Evolutionary conservation across 352 stramenopile genomes (phyloP).

Genomic region (Pythium rhizo-oryzae): DNA sequence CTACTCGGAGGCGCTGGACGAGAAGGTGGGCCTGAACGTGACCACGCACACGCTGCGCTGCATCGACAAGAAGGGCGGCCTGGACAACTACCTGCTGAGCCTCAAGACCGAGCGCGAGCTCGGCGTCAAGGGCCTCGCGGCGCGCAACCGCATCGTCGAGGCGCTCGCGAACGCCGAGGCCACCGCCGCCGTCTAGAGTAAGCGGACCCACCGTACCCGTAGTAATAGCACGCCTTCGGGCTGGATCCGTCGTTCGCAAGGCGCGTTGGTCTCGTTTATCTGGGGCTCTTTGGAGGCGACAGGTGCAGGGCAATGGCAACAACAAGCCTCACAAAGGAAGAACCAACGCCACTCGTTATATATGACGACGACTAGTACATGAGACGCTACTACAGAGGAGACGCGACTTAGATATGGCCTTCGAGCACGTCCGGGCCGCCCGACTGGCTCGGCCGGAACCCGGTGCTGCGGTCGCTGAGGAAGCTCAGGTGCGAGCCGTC

Average conservation of each 20-base stretch:
- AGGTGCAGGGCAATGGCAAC: too few relatives aligned
- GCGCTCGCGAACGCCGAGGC: conserved; percentile 38
- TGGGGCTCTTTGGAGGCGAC: too few relatives aligned
- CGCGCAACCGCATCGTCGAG: conserved; percentile 59
- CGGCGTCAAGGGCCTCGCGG: conserved; percentile 64
- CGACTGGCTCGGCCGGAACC: conserved; percentile 9
- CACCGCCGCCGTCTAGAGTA: conserved; percentile 24
- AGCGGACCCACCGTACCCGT: too few relatives aligned
- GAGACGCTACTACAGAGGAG: background rate
- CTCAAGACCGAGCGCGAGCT: conserved; percentile 85
- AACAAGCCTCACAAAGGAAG: too few relatives aligned
- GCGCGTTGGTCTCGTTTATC: too few relatives aligned
- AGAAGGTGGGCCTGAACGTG: conserved; percentile 93
- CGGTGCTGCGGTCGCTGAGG: conserved; percentile 4
- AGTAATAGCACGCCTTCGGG: too few relatives aligned
- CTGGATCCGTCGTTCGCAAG: too few relatives aligned
- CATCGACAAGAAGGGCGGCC: conserved; percentile 93
- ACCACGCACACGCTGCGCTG: conserved; percentile 92
- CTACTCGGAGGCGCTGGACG: conserved; percentile 91
- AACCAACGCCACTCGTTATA: background rate
- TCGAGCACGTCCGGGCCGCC: conserved; percentile 16
- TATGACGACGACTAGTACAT: background rate
- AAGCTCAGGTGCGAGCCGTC: conserved; percentile 9
- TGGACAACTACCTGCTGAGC: conserved; percentile 95
- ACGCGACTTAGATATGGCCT: conserved; percentile 24